Conservation (phyloP, 345 rosid species). For the Eucalyptus sp. region DNA sequence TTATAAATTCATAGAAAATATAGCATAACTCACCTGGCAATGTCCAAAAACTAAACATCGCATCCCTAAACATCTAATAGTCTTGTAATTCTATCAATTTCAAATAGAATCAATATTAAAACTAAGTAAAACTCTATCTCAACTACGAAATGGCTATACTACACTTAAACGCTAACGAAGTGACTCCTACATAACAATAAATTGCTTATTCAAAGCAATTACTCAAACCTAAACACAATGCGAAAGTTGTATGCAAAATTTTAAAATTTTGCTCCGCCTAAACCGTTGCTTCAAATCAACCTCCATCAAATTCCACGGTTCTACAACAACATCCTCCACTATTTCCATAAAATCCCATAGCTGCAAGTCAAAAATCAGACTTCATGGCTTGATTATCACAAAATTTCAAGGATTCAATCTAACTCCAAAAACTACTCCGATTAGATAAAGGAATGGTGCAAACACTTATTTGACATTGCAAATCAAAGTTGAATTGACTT, state of each 20-base stretch:
- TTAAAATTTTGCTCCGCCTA: not conserved
- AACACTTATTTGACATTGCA: not conserved
- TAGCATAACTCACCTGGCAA: not conserved
- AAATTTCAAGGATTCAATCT: not conserved
- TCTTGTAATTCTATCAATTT: not conserved
- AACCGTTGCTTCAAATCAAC: not conserved
- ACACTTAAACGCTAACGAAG: not conserved
- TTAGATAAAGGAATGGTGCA: not conserved
- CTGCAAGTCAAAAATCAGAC: not conserved
- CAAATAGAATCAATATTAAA: not conserved
- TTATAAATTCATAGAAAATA: too few species aligned
- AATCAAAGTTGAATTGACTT: too few species aligned
- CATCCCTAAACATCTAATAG: fast-evolving
- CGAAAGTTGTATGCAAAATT: too few species aligned
- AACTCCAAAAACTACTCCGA: too few species aligned
- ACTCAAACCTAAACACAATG: not conserved
- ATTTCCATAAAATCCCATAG: not conserved
- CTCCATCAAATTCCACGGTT: not conserved
- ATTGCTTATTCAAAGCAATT: too few species aligned
- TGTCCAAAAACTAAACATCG: not conserved
- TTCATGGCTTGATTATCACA: not conserved
- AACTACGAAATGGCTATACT: not conserved
- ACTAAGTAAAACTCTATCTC: not conserved
- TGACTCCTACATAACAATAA: not conserved
- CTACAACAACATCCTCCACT: not conserved